Evolutionary conservation across 2,329 filamentous ascomycete species (phyloP), one percentile per base, ranked within the genome.

Genomic region (Ophiognomonia clavigignenti-juglandacearum): DNA sequence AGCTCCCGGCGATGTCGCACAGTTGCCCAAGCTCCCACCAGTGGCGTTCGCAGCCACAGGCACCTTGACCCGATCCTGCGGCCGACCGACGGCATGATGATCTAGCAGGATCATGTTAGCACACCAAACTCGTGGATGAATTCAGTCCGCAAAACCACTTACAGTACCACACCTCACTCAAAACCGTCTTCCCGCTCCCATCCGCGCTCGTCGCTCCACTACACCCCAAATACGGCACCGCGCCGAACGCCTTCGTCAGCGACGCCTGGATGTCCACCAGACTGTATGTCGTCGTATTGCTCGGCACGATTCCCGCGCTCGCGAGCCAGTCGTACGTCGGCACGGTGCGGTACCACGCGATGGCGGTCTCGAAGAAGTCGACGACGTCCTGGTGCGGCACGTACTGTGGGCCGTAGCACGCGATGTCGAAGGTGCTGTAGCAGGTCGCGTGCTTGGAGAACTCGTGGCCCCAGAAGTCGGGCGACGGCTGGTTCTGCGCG

Each of bases 401-500:
- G 60, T 82, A 80, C 52, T 70, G 58, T 5, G 80, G 77, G 0
- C 79, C 79, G 61, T 83, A 86, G 72, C 83, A 86, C 24, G 77
- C 73, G 6, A 71, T 64, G 57, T 85, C 79, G 59, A 86, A 85
- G 51, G 76, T 83, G 39, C 74, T 79, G 68, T 69, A 85, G 70
- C 82, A 86, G 13, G 82, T 85, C 3, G 74, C 82, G 63, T 84
- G 81, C 68, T 85, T 85, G 64, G 70, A 74, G 68, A 82, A 85
- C 59, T 85, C 81, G 66, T 85, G 81, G 32, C 64, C 82, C 81
- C 82, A 85, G 65, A 86, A 78, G 27, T 75, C 70, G 42, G 66
- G 61, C 64, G 81, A 85, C 13, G 74, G 69, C 40, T 74, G 71
- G 50, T 66, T 66, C 54, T 78, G 77, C 39, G 72, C 73, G 54